A percentile compares a stretch with the other conserved stretches of the same genome.
phyloP scores from a whole-genome alignment of 352 stramenopile genomes.

The Phytophthora hybrid region DNA sequence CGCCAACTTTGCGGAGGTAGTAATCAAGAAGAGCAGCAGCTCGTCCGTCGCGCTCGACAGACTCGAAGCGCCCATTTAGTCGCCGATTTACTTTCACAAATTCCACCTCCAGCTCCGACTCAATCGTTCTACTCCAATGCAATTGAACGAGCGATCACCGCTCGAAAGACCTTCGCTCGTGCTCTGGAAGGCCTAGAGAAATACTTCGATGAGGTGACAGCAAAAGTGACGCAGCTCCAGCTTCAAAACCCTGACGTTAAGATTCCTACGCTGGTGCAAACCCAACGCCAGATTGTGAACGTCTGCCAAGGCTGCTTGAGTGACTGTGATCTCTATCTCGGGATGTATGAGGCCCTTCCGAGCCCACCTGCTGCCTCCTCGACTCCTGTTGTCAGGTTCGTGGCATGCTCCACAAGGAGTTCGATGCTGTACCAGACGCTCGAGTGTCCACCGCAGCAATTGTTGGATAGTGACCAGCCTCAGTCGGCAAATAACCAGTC shows the following conservation, averaged over 20 bases:
- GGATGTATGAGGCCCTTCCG: slow-evolving; percentile 65
- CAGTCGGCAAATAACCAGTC: slow-evolving; percentile 18
- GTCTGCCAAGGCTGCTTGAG: slow-evolving; percentile 62
- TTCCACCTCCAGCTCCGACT: slow-evolving; percentile 1
- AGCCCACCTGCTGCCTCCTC: slow-evolving; percentile 36
- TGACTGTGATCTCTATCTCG: slow-evolving; percentile 80
- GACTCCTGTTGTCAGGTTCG: slow-evolving; percentile 54
- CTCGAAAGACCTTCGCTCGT: slow-evolving; percentile 62
- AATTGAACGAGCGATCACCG: slow-evolving; percentile 63
- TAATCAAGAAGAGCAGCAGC: slow-evolving; percentile 16
- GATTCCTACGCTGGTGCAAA: slow-evolving; percentile 68
- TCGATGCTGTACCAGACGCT: slow-evolving; percentile 54
- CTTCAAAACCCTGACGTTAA: slow-evolving; percentile 19
- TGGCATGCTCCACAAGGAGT: slow-evolving; percentile 59
- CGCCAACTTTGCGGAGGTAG: not conserved
- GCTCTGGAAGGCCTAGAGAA: slow-evolving; percentile 46
- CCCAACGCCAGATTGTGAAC: slow-evolving; percentile 66
- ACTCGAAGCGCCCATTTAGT: slow-evolving; percentile 66
- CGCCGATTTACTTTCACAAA: slow-evolving; percentile 29
- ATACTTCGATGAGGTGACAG: slow-evolving; percentile 49
- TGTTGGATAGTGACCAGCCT: not conserved
- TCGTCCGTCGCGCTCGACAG: slow-evolving; percentile 49
- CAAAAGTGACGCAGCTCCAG: slow-evolving; percentile 39
- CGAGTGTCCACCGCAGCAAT: slow-evolving; percentile 11
- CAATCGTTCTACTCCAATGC: slow-evolving; percentile 56